Percentiles rank a stretch among this genome's conserved stretches.
Evolutionary conservation across 1,139 yeast genomes (phyloP).

Genomic region (Diutina scorzettiae): DNA sequence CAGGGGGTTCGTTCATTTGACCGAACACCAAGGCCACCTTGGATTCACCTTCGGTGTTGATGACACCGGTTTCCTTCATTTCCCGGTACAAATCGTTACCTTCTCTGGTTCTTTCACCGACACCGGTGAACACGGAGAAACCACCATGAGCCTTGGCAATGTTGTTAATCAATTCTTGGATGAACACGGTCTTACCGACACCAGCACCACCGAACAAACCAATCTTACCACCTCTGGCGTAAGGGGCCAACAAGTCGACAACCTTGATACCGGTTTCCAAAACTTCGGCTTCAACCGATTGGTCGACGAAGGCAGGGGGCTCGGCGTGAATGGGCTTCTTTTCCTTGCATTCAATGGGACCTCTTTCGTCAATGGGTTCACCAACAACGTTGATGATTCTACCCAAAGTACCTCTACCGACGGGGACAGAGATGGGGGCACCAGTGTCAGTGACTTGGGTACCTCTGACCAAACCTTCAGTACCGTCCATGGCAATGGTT

Average conservation of each 20-base stretch:
- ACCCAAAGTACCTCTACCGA: slow-evolving; percentile 98
- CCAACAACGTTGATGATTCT: slow-evolving; percentile 98
- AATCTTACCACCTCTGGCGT: slow-evolving; percentile 99
- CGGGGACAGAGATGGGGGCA: slow-evolving; percentile 97
- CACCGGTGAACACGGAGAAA: slow-evolving; percentile 99
- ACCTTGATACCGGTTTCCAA: slow-evolving; percentile 99
- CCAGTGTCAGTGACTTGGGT: slow-evolving; percentile 87
- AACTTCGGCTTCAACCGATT: slow-evolving; percentile 95
- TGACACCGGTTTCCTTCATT: slow-evolving; percentile 99
- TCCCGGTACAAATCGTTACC: slow-evolving; percentile 99
- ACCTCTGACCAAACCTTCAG: slow-evolving; percentile 99
- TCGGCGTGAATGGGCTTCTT: slow-evolving; percentile 98
- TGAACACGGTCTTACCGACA: slow-evolving; percentile 99
- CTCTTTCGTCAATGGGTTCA: slow-evolving; percentile 99
- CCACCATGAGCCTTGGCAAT: slow-evolving; percentile 99
- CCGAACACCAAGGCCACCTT: slow-evolving; percentile 99
- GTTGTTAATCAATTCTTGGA: slow-evolving; percentile 99
- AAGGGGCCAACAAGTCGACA: slow-evolving; percentile 98
- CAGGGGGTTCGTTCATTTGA: slow-evolving; percentile 99
- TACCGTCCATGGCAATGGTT: slow-evolving; percentile 99
- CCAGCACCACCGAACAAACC: slow-evolving; percentile 99
- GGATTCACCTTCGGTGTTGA: slow-evolving; percentile 98
- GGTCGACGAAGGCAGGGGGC: slow-evolving; percentile 92
- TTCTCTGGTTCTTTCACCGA: slow-evolving; percentile 99
- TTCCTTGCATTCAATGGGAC: slow-evolving; percentile 87